A percentile compares a stretch with the other conserved stretches of the same genome.
phyloP scores from a whole-genome alignment of 2,329 filamentous ascomycete species.

The Hypoxylon sp. region DNA sequence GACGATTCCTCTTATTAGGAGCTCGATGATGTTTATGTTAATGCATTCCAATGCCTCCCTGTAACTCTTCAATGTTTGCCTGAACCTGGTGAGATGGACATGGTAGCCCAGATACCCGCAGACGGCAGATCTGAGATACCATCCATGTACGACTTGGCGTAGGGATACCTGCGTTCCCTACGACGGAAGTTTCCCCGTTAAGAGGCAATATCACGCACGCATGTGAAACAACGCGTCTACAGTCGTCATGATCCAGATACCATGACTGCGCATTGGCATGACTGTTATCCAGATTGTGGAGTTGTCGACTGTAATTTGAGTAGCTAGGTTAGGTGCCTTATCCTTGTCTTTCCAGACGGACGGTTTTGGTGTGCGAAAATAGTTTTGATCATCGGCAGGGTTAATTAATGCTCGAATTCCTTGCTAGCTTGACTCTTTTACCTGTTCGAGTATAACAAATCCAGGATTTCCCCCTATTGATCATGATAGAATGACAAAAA shows the following conservation, averaged over 20 bases:
- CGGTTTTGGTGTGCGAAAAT: constrained; percentile 12
- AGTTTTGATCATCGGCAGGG: constrained; percentile 24
- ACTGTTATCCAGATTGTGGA: not conserved
- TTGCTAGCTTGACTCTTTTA: constrained; percentile 26
- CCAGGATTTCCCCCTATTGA: constrained; percentile 15
- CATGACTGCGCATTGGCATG: not conserved
- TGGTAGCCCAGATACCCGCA: constrained; percentile 13
- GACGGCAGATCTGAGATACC: constrained; percentile 22
- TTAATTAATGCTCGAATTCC: constrained; percentile 13
- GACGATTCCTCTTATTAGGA: constrained; percentile 6
- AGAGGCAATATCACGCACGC: constrained; percentile 1
- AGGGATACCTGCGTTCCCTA: constrained; percentile 18
- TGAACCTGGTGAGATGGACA: constrained; percentile 1
- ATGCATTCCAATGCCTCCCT: constrained; percentile 18
- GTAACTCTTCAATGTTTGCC: constrained; percentile 3
- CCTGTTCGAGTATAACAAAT: constrained; percentile 23
- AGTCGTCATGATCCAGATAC: constrained; percentile 4
- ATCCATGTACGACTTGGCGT: constrained; percentile 4
- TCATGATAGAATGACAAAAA: constrained; percentile 31
- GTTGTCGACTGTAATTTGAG: not conserved
- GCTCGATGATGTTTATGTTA: constrained; percentile 10
- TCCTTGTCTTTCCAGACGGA: constrained; percentile 22
- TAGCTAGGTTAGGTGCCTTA: not conserved
- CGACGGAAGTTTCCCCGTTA: constrained; percentile 1
- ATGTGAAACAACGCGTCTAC: constrained; percentile 20